A percentile compares a stretch with the other conserved stretches of the same genome.
These are phyloP conservation scores for Gomphus sp. DNA, from an alignment of 1,284 basidiomycete species.

Conservation along the genomic window DNA sequence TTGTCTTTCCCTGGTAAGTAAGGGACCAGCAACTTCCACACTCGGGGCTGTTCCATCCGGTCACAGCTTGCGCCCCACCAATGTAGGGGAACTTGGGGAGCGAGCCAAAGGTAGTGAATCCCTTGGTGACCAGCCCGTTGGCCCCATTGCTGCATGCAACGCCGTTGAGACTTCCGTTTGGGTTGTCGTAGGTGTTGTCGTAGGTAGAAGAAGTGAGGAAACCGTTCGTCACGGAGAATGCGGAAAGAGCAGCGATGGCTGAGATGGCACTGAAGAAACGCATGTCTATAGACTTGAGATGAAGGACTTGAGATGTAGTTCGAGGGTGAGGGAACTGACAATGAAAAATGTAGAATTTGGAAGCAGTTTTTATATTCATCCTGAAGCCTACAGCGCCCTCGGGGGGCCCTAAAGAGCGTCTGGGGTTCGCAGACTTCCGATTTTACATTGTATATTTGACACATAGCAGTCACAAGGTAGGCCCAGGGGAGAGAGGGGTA, in stretches of 20 bases:
- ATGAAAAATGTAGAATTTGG: neutral
- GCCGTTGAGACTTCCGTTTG: conserved; percentile 22
- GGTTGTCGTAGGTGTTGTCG: conserved; percentile 34
- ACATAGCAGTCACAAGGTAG: no score
- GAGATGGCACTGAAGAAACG: conserved; percentile 7
- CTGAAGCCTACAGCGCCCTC: no score
- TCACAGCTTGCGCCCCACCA: conserved; percentile 32
- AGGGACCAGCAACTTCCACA: conserved; percentile 46
- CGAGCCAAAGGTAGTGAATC: conserved; percentile 30
- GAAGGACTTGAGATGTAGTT: neutral
- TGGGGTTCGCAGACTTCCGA: no score
- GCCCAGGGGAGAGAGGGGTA: no score
- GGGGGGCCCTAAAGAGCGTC: no score
- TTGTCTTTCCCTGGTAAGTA: conserved; percentile 28
- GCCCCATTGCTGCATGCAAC: conserved; percentile 44
- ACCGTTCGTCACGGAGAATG: neutral
- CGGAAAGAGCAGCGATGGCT: neutral
- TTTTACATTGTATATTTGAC: no score
- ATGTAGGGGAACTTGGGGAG: conserved; percentile 35
- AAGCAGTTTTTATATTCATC: neutral
- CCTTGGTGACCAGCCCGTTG: conserved; percentile 32
- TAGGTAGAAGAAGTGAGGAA: conserved; percentile 30
- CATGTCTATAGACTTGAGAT: neutral
- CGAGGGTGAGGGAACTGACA: neutral
- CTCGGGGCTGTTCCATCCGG: conserved; percentile 32